Evolutionary conservation across 345 rosid species (phyloP), one percentile per base, ranked within the genome.

Genomic region (Melaleuca quinquenervia): DNA sequence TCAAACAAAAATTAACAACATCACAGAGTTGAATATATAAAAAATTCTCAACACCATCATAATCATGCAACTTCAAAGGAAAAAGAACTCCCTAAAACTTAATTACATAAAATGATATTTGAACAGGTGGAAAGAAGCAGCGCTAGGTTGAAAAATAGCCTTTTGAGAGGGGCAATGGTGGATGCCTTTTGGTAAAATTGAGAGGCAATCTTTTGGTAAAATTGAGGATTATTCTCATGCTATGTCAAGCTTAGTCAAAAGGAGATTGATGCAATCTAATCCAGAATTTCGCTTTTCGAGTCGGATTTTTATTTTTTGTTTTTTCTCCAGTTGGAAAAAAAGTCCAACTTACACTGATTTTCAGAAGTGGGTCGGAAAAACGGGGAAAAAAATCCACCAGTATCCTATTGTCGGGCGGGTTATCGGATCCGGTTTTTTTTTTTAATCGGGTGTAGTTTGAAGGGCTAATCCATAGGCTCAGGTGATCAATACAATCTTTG

Each of bases 381-480:
- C 41, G 41, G 41, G 41, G 41, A 4, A 41, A 41, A 52, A 52
- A 52, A 18, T 52, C 53, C 53, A 52, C 53, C 21, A 52, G 8
- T 52, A 52, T 52, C 53, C 6, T 52, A 52, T 52, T 52, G 53
- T 15, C 21, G 18, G 53, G 21, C 20, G 2, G 53, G 53, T 52
- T 52, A 52, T 5, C 2, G 20, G 53, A 52, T 52, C 3, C 18
- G 20, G 0, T 8, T 27, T 62, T 8, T 14, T 36, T 60, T 60
- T 60, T 60, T n/a, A 7, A 60, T 14, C 5, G 1, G 0, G 74
- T 60, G 36, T 13, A 14, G 41, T 60, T 60, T 0, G 5, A 29
- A 62, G 44, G 75, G 20, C 0, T 14, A 64, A 64, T 15, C 15
- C 44, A 16, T 16, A 29, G 32, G 44, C 75, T 62, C 3, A 60